Base-by-base conservation (phyloP, 768 basidiomycete species). In the Collybia sordida region DNA sequence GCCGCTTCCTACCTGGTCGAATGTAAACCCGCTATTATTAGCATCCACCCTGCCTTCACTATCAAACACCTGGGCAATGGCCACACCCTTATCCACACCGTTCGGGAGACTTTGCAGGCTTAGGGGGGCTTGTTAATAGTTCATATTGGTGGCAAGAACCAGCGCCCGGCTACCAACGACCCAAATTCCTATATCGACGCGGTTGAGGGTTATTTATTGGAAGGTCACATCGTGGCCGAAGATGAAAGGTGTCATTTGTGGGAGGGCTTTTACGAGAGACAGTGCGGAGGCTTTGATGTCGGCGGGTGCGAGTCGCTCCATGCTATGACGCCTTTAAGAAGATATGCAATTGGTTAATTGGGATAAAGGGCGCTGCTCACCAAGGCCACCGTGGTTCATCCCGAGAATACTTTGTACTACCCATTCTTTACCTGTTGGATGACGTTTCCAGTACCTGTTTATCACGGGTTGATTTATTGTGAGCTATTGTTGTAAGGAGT, bases 361-460 rank as follows among this genome's bases (percentile, higher is more conserved):
- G 17, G 12, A n/a, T n/a, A n/a, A n/a, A n/a, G n/a, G 7, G 1
- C 23, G 28, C 27, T 31, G 58, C 72, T 19, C 56, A 69, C 83
- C 85, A 6, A 82, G 61, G 1, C 72, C 85, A 6, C 88, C 86
- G 47, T 89, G 86, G 53, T 86, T 89, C 60, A 90, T 82, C 1
- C 78, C 82, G 15, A 90, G 61, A 27, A 86, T 73, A 54, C 74
- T 78, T 66, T 88, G 71, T 3, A 88, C 78, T 15, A 88, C 71
- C 61, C 78, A 90, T 60, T 90, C 87, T 47, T 76, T 70, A 6
- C 88, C 87, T 0, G 85, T 88, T 0, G 88, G 89, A 39, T 62
- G 67, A 4, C 82, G 72, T 62, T 69, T 62, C 87, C 87, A 88
- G 62, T 75, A 78, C 3, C 73, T 77, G 48, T 4, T 28, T 21